Conservation (phyloP, 2,329 filamentous ascomycete genomes). For the Xylaria sp. region DNA sequence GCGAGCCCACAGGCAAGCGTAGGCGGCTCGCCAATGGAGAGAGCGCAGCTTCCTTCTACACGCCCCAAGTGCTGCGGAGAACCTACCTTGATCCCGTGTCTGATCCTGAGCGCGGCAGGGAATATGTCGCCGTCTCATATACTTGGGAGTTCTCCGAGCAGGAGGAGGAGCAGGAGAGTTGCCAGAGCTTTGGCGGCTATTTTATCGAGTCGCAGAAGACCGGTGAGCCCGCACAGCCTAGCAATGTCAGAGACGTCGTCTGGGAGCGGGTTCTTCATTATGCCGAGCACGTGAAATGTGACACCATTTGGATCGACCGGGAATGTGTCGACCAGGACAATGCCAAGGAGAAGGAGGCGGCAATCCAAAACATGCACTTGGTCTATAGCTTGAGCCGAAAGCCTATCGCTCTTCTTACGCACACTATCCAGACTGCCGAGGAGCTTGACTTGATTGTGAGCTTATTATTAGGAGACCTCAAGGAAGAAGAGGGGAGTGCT, state of each 20-base stretch:
- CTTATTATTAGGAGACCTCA: slow-evolving; percentile 42
- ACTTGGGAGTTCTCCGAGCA: slow-evolving; percentile 47
- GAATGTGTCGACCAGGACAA: slow-evolving; percentile 48
- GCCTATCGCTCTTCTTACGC: slow-evolving; percentile 47
- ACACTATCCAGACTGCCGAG: slow-evolving; percentile 40
- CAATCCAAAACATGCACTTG: slow-evolving; percentile 49
- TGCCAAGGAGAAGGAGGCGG: slow-evolving; percentile 43
- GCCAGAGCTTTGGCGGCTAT: slow-evolving; percentile 38
- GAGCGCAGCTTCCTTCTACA: slow-evolving; percentile 36
- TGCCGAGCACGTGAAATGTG: slow-evolving; percentile 43
- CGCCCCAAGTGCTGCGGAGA: slow-evolving; percentile 41
- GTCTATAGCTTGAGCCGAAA: slow-evolving; percentile 46
- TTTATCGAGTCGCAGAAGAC: slow-evolving; percentile 43
- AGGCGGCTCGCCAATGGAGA: slow-evolving; percentile 41
- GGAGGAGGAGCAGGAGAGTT: slow-evolving; percentile 37
- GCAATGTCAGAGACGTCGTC: slow-evolving; percentile 44
- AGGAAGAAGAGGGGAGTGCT: slow-evolving; percentile 39
- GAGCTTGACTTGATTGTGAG: slow-evolving; percentile 45
- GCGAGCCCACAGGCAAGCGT: slow-evolving; percentile 45
- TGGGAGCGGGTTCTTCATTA: slow-evolving; percentile 45
- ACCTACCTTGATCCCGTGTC: slow-evolving; percentile 43
- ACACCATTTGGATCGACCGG: slow-evolving; percentile 48
- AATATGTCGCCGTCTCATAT: slow-evolving; percentile 49
- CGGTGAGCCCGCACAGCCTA: slow-evolving; percentile 41
- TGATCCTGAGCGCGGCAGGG: slow-evolving; percentile 37